Conservation (phyloP, 805 yeast genomes). For the Candida stauntonica region DNA sequence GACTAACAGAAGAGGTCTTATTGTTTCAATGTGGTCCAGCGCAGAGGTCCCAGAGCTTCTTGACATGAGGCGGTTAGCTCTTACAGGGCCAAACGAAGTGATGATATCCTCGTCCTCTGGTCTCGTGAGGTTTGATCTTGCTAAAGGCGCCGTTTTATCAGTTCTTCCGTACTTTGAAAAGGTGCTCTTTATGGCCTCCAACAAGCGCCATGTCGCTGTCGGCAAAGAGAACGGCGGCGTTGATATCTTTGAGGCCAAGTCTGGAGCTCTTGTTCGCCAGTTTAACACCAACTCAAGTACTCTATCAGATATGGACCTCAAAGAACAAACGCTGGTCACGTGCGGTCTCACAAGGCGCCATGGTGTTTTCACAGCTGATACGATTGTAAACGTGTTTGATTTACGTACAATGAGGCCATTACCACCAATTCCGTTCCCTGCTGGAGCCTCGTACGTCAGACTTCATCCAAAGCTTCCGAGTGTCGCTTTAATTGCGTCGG, state of each 20-base stretch:
- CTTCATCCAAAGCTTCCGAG: slow-evolving; percentile 86
- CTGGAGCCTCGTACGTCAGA: slow-evolving; percentile 81
- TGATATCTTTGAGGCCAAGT: slow-evolving; percentile 58
- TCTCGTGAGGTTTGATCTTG: slow-evolving; percentile 40
- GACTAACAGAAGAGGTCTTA: slow-evolving; percentile 54
- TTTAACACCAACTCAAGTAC: slow-evolving; percentile 59
- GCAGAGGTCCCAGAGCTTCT: slow-evolving; percentile 30
- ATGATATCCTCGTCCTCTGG: slow-evolving; percentile 41
- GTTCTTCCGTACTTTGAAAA: slow-evolving; percentile 39
- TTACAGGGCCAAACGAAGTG: slow-evolving; percentile 37
- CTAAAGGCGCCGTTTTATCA: slow-evolving; percentile 33
- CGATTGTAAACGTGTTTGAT: slow-evolving; percentile 80
- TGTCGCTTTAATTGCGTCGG: slow-evolving; percentile 68
- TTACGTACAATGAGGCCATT: slow-evolving; percentile 63
- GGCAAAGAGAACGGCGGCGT: slow-evolving; percentile 58
- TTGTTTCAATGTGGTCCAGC: slow-evolving; percentile 31
- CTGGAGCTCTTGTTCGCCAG: slow-evolving; percentile 43
- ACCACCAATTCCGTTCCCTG: slow-evolving; percentile 81
- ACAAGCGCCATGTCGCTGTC: slow-evolving; percentile 49
- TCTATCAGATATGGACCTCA: slow-evolving; percentile 59
- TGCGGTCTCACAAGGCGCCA: slow-evolving; percentile 75
- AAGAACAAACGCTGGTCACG: slow-evolving; percentile 65
- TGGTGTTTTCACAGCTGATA: slow-evolving; percentile 59
- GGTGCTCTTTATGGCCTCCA: slow-evolving; percentile 45
- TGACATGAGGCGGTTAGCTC: slow-evolving; percentile 30